Conservation (phyloP, 2,329 filamentous ascomycete genomes). For the Graphium sp. region DNA sequence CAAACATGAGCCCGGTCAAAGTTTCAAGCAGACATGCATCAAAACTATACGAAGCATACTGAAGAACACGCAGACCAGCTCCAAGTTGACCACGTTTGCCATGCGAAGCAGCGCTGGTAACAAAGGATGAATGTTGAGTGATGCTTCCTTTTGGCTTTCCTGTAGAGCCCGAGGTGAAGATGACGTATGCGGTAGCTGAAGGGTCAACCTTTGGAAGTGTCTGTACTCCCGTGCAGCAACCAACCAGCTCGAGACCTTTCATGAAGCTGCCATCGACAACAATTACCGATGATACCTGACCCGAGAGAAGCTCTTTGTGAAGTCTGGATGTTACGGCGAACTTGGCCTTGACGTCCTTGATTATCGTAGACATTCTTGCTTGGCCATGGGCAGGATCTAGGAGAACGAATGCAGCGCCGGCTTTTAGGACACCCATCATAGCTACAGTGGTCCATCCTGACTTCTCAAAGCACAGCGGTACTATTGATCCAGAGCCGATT, state of each 20-base stretch:
- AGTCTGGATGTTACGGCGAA: background rate
- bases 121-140: background rate
- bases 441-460: conserved; percentile 5
- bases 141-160: conserved; percentile 37
- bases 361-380: conserved; percentile 23
- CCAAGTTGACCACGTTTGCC: no score
- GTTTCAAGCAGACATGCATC: conserved; percentile 38
- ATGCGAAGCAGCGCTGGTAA: background rate
- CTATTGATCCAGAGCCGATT: conserved; percentile 3
- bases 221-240: background rate
- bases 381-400: conserved; percentile 9
- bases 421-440: conserved; percentile 5
- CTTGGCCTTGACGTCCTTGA: conserved; percentile 7
- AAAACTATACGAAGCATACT: conserved; percentile 35
- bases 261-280: no score
- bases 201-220: background rate
- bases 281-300: no score
- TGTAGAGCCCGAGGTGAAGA: conserved; percentile 41
- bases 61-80: conserved; percentile 24
- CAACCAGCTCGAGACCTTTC: no score
- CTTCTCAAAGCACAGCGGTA: conserved; percentile 7
- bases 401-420: conserved; percentile 7
- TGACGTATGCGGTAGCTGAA: conserved; percentile 12
- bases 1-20: conserved; percentile 29
- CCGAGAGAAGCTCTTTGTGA: no score